Conservation (phyloP, 2,329 filamentous ascomycete species). For the Arachnomyces sp. region DNA sequence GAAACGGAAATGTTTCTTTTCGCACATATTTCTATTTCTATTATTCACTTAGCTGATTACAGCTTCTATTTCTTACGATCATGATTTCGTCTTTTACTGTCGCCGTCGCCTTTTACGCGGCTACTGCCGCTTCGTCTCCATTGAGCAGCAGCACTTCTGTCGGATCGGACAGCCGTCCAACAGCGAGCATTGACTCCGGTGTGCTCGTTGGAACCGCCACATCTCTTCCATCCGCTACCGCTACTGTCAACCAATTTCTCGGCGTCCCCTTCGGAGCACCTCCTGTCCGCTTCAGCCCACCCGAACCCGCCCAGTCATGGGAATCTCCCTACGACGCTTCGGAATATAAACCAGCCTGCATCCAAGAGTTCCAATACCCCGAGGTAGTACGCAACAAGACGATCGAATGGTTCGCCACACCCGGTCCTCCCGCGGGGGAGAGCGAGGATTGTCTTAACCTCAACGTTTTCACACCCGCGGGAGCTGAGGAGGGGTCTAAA, state of each 20-base stretch:
- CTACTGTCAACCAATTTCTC: constrained; percentile 21
- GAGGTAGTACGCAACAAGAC: constrained; percentile 19
- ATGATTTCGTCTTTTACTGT: too few relatives aligned
- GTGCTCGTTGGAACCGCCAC: constrained; percentile 20
- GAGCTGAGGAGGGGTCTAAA: constrained; percentile 9
- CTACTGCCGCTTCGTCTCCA: too few relatives aligned
- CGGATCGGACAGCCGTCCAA: constrained; percentile 20
- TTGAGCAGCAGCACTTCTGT: too few relatives aligned
- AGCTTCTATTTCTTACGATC: too few relatives aligned
- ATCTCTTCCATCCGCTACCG: constrained; percentile 15
- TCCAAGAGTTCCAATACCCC: constrained; percentile 23
- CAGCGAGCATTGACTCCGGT: constrained; percentile 19
- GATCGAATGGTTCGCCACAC: constrained; percentile 17
- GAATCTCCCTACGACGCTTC: constrained; percentile 15
- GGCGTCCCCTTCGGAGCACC: constrained; percentile 24
- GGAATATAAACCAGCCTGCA: constrained; percentile 20
- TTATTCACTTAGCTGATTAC: too few relatives aligned
- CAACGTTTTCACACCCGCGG: constrained; percentile 22
- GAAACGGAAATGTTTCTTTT: too few relatives aligned
- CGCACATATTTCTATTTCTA: too few relatives aligned
- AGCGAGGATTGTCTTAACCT: constrained; percentile 27
- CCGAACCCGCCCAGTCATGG: constrained; percentile 15
- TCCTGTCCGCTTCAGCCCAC: constrained; percentile 21
- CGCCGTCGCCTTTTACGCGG: too few relatives aligned
- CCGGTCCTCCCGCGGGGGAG: constrained; percentile 17